These are phyloP conservation scores for Neurospora sp. DNA, from an alignment of 495 filamentous ascomycete species.

Conservation along the genomic window DNA sequence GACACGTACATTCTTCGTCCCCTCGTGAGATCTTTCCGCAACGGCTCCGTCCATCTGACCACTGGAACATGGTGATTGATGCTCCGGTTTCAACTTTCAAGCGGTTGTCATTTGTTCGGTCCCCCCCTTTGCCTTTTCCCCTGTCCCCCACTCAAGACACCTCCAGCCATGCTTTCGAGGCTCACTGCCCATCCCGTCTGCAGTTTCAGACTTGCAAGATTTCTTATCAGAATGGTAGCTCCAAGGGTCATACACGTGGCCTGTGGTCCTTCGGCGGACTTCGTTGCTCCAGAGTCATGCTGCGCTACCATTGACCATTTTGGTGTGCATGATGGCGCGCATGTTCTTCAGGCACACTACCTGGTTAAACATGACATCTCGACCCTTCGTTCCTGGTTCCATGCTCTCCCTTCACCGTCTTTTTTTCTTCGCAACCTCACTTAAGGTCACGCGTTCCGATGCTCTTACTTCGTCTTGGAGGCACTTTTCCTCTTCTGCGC, in stretches of 20 bases:
- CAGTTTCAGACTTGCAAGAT: background rate
- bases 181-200: background rate
- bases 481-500: background rate
- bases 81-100: background rate
- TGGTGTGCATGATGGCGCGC: background rate
- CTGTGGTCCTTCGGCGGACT: background rate
- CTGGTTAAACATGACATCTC: background rate
- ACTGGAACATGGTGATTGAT: background rate
- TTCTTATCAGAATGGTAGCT: background rate
- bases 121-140: background rate
- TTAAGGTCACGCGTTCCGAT: background rate
- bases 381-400: background rate
- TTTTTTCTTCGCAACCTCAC: background rate
- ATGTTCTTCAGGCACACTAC: background rate
- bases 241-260: background rate
- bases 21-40: background rate
- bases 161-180: background rate
- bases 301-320: background rate
- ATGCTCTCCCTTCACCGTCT: background rate
- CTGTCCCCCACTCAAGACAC: background rate
- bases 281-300: background rate
- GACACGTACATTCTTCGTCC: background rate
- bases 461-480: background rate
- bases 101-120: background rate
- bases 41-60: background rate